A percentile compares a stretch with the other conserved stretches of the same genome.
These are phyloP conservation scores for Pythium volutum DNA, from an alignment of 352 stramenopile species.

Conservation along the genomic window DNA sequence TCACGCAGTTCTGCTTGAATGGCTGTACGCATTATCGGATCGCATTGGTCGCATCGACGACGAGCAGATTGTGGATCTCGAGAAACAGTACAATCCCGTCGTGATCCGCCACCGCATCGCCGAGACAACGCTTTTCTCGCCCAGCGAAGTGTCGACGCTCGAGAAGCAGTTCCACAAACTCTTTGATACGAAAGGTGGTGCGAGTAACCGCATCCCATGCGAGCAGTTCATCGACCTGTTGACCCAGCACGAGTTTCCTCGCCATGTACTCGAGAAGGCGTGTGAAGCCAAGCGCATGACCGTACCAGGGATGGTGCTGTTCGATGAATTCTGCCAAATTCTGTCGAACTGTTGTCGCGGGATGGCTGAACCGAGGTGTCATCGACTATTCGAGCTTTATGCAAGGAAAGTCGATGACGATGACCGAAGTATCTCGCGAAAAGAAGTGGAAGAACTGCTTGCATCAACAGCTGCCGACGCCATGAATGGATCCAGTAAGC, in stretches of 20 bases:
- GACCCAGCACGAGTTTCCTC: conserved; percentile 41
- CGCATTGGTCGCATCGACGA: conserved; percentile 73
- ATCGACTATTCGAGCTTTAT: conserved; percentile 62
- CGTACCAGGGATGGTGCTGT: conserved; percentile 54
- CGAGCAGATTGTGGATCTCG: conserved; percentile 60
- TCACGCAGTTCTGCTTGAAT: conserved; percentile 57
- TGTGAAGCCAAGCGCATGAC: conserved; percentile 30
- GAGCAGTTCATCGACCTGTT: conserved; percentile 59
- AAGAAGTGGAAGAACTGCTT: conserved; percentile 40
- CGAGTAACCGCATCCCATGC: conserved; percentile 59
- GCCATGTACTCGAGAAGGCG: conserved; percentile 41
- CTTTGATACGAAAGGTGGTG: conserved; percentile 70
- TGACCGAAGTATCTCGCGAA: conserved; percentile 30
- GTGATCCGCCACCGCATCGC: conserved; percentile 77
- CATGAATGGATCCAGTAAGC: conserved; percentile 11
- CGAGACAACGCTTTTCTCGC: conserved; percentile 62
- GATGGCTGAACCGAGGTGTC: conserved; percentile 34
- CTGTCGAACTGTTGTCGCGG: conserved; percentile 74
- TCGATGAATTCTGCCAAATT: conserved; percentile 83
- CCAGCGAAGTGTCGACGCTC: conserved; percentile 66
- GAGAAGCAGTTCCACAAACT: conserved; percentile 79
- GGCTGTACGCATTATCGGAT: conserved; percentile 59
- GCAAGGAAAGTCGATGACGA: conserved; percentile 23
- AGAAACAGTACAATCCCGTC: conserved; percentile 78
- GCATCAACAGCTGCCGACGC: conserved; percentile 10